Evolutionary conservation across 2,329 filamentous ascomycete genomes (phyloP), one percentile per base, ranked within the genome.

Genomic region (Xylaria sp.): DNA sequence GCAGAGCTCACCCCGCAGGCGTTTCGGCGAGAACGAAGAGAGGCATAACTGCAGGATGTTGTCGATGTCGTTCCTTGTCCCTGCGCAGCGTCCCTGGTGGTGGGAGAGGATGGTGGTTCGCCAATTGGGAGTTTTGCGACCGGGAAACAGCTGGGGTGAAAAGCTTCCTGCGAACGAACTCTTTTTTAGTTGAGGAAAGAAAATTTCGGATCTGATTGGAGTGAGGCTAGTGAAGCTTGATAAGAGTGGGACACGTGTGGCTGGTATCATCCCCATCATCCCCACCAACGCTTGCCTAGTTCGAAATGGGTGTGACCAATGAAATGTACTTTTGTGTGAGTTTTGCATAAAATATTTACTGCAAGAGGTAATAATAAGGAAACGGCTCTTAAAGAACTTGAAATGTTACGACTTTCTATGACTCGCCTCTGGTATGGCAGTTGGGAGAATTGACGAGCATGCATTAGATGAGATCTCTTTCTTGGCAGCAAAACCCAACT

Each of bases 1-100:
- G 61, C 31, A 58, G 66, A 63, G 85, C 87, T 83, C 82, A 89
- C 87, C 87, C 88, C 81, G 94, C 94, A 83, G 93, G 93, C 81
- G 94, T 97, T 85, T 97, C 94, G 79, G 92, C 92, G 77, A 97
- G 90, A 84, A 97, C 92, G 83, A 97, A 97, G 81, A 96, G 90
- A 84, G 92, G 92, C 92, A 96, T 96, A 74, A 74, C 89, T 82
- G 73, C 75, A 76, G 74, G 74, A 70, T 65, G 49, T 58, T 56
- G 48, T 57, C 23, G 49, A 46, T 56, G 58, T 28, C 46, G 26
- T 46, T 69, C 11, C 54, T 63, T 68, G 28, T 65, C 70, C 75
- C 73, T 74, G 75, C 73, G 74, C 65, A 77, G 74, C 74, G 74
- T 74, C 74, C 70, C 70, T 73, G 67, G 70, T 66, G 64, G 65